Conservation (phyloP, 495 filamentous ascomycete species). For the Daldinia caldariorum region DNA sequence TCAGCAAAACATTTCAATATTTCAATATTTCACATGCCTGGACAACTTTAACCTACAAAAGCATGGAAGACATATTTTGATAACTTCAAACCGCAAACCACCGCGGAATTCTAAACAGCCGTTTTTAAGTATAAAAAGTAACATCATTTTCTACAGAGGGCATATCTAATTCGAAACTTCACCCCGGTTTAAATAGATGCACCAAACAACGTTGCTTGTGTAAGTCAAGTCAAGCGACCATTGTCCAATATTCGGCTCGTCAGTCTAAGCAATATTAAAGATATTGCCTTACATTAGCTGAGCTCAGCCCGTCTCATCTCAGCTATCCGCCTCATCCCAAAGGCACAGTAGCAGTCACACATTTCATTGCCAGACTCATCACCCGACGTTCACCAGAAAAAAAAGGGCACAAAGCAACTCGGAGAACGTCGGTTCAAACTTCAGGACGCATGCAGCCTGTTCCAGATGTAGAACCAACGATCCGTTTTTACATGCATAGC, state of each 20-base stretch:
- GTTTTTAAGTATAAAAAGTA: background rate
- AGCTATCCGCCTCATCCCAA: constrained; percentile 28
- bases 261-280: constrained; percentile 2
- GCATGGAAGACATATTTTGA: too few relatives aligned
- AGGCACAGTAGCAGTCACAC: constrained; percentile 16
- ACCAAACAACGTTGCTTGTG: background rate
- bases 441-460: constrained; percentile 13
- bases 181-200: background rate
- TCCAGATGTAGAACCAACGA: constrained; percentile 13
- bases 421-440: constrained; percentile 17
- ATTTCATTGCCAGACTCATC: background rate
- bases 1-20: background rate
- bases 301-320: constrained; percentile 25
- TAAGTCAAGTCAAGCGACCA: constrained; percentile 7
- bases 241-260: background rate
- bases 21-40: background rate
- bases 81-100: too few relatives aligned
- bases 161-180: background rate
- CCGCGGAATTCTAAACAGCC: background rate
- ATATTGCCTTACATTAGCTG: constrained; percentile 6
- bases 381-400: constrained; percentile 9
- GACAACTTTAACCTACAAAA: too few relatives aligned
- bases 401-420: background rate
- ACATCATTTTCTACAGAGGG: background rate
- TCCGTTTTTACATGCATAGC: constrained; percentile 33